These are phyloP conservation scores for Trypanosoma avium DNA, from an alignment of 208 protist genomes.

Conservation along the genomic window DNA sequence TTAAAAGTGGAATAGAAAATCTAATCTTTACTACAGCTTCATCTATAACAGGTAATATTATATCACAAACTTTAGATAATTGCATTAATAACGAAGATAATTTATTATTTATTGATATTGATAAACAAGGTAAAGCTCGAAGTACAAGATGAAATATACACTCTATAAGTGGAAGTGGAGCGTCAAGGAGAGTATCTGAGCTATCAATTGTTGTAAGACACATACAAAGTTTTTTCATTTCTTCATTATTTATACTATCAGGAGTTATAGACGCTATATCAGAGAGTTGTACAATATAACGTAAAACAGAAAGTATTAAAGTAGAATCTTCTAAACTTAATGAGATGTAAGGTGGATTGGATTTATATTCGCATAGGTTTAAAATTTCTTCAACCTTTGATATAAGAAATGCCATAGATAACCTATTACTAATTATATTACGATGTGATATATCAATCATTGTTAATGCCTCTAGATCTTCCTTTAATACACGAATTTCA, in stretches of 20 bases:
- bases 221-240: constrained; percentile 1
- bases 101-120: background rate
- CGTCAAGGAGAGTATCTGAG: constrained; percentile 24
- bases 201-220: constrained; percentile 10
- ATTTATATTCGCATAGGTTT: background rate
- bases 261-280: background rate
- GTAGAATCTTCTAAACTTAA: constrained; percentile 10
- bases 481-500: constrained; percentile 18
- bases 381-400: constrained; percentile 10
- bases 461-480: background rate
- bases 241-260: constrained; percentile 7
- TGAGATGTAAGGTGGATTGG: background rate
- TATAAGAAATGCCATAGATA: constrained; percentile 22
- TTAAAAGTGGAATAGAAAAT: constrained; percentile 3
- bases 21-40: constrained; percentile 17
- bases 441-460: background rate
- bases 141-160: constrained; percentile 28
- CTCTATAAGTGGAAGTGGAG: constrained; percentile 31
- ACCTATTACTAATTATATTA: constrained; percentile 1
- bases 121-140: constrained; percentile 21
- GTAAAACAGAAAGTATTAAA: constrained; percentile 17
- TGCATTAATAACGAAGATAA: background rate
- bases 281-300: constrained; percentile 16
- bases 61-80: background rate
- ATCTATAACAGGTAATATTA: constrained; percentile 19